A percentile compares a stretch with the other conserved stretches of the same genome.
These are phyloP conservation scores for Eucalyptus pauciflora DNA, from an alignment of 345 rosid genomes.

Conservation along the genomic window DNA sequence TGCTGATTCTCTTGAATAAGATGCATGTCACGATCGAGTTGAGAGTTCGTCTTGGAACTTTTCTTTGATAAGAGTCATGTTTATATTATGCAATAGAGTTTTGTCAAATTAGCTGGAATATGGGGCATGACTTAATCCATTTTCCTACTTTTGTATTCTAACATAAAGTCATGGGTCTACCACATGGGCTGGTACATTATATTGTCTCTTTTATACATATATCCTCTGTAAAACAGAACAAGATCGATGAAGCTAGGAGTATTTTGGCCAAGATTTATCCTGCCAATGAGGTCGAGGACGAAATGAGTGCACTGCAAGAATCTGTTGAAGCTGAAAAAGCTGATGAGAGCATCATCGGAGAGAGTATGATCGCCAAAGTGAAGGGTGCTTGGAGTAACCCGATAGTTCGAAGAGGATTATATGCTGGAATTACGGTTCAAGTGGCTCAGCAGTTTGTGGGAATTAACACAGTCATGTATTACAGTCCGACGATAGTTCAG, in stretches of 20 bases:
- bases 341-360: conserved; percentile 34
- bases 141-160: not conserved
- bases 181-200: not conserved
- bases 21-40: not conserved
- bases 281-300: conserved; percentile 45
- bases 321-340: conserved; percentile 57
- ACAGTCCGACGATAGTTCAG: conserved; percentile 78
- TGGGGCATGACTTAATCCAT: not conserved
- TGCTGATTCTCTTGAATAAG: not conserved
- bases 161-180: not conserved
- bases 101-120: not conserved
- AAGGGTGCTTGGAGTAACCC: conserved; percentile 48
- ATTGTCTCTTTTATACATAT: not conserved
- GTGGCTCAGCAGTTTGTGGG: conserved; percentile 90
- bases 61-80: no score
- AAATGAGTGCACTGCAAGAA: conserved; percentile 26
- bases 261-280: conserved; percentile 60
- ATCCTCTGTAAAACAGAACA: conserved; percentile 8
- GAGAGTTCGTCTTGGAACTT: not conserved
- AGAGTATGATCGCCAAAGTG: conserved; percentile 26
- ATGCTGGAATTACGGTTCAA: conserved; percentile 79
- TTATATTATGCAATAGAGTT: not conserved
- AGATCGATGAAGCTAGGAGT: conserved; percentile 42
- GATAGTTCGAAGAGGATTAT: conserved; percentile 59
- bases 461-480: conserved; percentile 87